Percentiles rank a stretch among this genome's conserved stretches.
Conservation (phyloP, 371 early-diverging fungal genomes). For the Mucor velutinosus region DNA sequence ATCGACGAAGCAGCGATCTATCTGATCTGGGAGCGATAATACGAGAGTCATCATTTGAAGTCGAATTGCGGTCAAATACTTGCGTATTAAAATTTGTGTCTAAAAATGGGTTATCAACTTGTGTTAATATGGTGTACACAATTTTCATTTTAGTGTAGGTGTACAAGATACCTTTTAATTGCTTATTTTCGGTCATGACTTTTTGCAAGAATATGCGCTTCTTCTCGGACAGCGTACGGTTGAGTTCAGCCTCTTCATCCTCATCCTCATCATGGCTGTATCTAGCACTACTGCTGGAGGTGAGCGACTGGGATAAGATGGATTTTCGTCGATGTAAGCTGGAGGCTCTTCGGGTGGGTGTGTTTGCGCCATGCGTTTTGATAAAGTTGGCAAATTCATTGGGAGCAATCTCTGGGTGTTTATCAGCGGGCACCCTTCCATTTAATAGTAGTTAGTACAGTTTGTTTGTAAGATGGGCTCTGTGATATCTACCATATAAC, state of each 20-base stretch:
- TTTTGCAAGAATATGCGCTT: constrained; percentile 5
- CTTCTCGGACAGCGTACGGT: constrained; percentile 19
- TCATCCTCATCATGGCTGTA: not conserved
- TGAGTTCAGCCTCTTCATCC: constrained; percentile 10
- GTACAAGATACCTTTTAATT: not conserved
- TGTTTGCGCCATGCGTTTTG: constrained; percentile 28
- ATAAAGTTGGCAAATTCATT: constrained; percentile 40
- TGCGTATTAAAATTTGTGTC: not conserved
- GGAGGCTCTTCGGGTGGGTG: constrained; percentile 14
- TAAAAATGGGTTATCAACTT: not conserved
- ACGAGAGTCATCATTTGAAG: constrained; percentile 19
- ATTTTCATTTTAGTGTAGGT: not conserved
- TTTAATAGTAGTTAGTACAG: not conserved
- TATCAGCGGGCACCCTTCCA: constrained; percentile 36
- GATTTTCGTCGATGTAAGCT: constrained; percentile 28
- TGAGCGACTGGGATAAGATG: constrained; percentile 31
- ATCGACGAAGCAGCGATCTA: constrained; percentile 26
- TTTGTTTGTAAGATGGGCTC: not conserved
- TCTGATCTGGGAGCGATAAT: constrained; percentile 21
- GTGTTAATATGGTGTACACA: not conserved
- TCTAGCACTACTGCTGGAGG: not conserved
- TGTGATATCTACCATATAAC: constrained; percentile 23
- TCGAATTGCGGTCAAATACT: constrained; percentile 27
- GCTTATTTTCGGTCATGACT: constrained; percentile 9
- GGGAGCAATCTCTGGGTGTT: constrained; percentile 42